These are phyloP conservation scores for Colletotrichum brevisporum DNA, from an alignment of 2,329 filamentous ascomycete genomes.

Conservation along the genomic window DNA sequence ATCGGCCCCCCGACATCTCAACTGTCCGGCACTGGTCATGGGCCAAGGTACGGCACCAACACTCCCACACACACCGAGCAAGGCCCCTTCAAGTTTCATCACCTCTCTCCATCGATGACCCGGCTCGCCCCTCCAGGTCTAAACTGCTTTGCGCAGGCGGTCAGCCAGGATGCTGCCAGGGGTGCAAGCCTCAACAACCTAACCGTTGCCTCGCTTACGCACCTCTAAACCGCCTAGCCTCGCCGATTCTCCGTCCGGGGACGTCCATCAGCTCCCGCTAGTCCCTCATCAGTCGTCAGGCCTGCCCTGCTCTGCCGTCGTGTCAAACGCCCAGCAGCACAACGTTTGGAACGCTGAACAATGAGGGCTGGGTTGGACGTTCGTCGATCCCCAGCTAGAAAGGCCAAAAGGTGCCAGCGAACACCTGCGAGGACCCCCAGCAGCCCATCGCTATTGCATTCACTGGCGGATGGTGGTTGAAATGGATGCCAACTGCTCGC, in stretches of 20 bases:
- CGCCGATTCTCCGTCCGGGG: conserved; percentile 38
- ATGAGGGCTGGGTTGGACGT: neutral
- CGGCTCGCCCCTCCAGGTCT: conserved; percentile 19
- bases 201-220: conserved; percentile 38
- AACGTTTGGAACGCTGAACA: conserved; percentile 31
- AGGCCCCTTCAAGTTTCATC: conserved; percentile 19
- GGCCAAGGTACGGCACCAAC: conserved; percentile 2
- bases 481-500: conserved; percentile 17
- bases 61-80: neutral
- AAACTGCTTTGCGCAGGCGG: conserved; percentile 32
- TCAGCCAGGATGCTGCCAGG: conserved; percentile 24
- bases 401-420: neutral
- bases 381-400: conserved; percentile 9
- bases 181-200: conserved; percentile 41
- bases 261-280: conserved; percentile 33
- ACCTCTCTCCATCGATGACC: conserved; percentile 10
- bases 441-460: neutral
- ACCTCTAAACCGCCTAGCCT: conserved; percentile 39
- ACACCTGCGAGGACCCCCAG: neutral
- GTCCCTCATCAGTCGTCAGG: conserved; percentile 11
- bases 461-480: conserved; percentile 6
- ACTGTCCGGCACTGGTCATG: conserved; percentile 17
- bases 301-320: conserved; percentile 2
- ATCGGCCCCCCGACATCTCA: conserved; percentile 25
- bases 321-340: neutral